phyloP scores from a whole-genome alignment of 208 protist species.

The Acanthamoeba divionensis region DNA sequence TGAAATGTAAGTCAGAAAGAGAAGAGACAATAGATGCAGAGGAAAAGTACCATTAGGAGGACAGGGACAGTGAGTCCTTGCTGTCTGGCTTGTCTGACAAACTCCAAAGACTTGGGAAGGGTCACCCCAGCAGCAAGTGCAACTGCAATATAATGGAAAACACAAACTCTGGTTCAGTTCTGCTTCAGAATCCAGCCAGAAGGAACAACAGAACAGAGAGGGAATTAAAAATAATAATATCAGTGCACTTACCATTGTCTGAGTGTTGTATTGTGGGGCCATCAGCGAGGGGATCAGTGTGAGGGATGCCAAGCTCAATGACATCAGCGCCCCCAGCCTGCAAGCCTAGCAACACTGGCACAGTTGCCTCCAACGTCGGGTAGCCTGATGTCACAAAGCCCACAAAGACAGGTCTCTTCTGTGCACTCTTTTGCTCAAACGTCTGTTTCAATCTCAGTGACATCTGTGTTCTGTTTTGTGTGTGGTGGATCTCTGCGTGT shows the following conservation, averaged over 20 bases:
- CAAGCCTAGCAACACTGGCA: slow-evolving; percentile 51
- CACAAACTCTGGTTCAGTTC: not conserved
- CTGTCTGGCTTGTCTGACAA: slow-evolving; percentile 61
- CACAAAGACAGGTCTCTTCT: slow-evolving; percentile 28
- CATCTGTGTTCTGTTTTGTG: not conserved
- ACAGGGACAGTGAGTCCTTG: slow-evolving; percentile 79
- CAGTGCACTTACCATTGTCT: not conserved
- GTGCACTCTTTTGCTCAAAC: not conserved
- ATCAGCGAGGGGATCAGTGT: slow-evolving; percentile 78
- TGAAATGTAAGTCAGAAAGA: too few species aligned
- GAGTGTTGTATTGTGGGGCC: slow-evolving; percentile 75
- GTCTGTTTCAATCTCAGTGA: not conserved
- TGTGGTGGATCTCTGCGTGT: too few species aligned
- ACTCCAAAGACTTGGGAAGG: slow-evolving; percentile 58
- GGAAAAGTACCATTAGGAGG: slow-evolving; percentile 83
- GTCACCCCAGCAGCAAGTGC: not conserved
- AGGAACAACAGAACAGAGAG: slow-evolving; percentile 44
- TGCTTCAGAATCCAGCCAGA: not conserved
- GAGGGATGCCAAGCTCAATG: slow-evolving; percentile 80
- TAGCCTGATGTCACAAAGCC: slow-evolving; percentile 50
- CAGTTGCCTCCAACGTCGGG: slow-evolving; percentile 46
- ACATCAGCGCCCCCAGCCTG: slow-evolving; percentile 74
- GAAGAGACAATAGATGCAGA: too few species aligned
- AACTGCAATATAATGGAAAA: not conserved
- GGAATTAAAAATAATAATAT: slow-evolving; percentile 17